These are phyloP conservation scores for Dactylellina cionopaga DNA, from an alignment of 2,329 filamentous ascomycete genomes.

Conservation along the genomic window DNA sequence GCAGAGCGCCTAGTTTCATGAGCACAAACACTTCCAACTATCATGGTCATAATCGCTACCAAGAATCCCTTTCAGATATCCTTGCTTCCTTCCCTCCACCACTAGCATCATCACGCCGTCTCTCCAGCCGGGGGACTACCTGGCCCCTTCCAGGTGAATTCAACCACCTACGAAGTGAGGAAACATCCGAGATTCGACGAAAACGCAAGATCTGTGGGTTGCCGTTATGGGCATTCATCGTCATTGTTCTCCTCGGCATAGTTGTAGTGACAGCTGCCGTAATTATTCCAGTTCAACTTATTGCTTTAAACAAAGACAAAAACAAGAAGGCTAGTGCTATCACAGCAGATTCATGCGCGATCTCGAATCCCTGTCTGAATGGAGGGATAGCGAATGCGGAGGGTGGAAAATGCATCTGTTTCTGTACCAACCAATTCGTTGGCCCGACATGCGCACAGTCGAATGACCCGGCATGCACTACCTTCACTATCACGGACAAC, in stretches of 20 bases:
- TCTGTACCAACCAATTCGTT: constrained; percentile 89
- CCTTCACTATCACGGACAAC: constrained; percentile 63
- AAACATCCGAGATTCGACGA: constrained; percentile 60
- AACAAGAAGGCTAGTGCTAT: constrained; percentile 58
- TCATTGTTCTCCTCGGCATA: constrained; percentile 72
- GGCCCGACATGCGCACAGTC: constrained; percentile 68
- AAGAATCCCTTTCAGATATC: constrained; percentile 71
- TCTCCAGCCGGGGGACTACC: constrained; percentile 49
- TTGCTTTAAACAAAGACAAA: constrained; percentile 66
- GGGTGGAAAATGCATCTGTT: constrained; percentile 79
- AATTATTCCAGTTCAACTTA: constrained; percentile 76
- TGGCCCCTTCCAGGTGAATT: constrained; percentile 56
- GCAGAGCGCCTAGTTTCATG: constrained; percentile 52
- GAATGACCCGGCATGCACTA: constrained; percentile 68
- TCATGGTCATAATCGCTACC: constrained; percentile 61
- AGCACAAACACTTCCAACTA: constrained; percentile 55
- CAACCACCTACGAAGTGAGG: constrained; percentile 61
- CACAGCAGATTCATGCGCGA: constrained; percentile 57
- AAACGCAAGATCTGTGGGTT: constrained; percentile 78
- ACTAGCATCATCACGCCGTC: constrained; percentile 59
- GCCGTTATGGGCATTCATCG: constrained; percentile 78
- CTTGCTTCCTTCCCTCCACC: constrained; percentile 72
- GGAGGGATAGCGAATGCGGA: constrained; percentile 65
- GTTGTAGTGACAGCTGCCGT: constrained; percentile 81
- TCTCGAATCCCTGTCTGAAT: constrained; percentile 42